Evolutionary conservation across 306 rosid genomes (phyloP), one percentile per base, ranked within the genome.

Genomic region (Inga laurina): DNA sequence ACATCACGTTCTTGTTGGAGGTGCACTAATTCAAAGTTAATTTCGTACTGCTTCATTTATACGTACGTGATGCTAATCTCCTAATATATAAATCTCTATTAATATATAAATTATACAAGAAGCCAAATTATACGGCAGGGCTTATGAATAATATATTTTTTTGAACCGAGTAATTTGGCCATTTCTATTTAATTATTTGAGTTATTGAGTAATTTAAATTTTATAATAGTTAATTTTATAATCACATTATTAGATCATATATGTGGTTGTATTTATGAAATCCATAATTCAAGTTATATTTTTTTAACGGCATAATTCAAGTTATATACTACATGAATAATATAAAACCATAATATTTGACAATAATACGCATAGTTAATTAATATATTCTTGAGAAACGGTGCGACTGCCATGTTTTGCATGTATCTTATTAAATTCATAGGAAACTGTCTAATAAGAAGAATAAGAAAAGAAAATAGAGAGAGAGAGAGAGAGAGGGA

Each of bases 1-100:
- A 24, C 43, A 32, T 14, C 69, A 37, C 69, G 57, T 65, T 82
- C 81, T 65, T 66, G 76, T 69, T 39, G 34, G 56, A 37, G 57
- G 57, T 24, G 45, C 57, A 74, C 66, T 74, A 7, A 76, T 48
- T 30, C 44, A 8, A 75, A 61, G 67, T 61, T 61, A 11, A 32
- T 57, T n/a, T 3, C 24, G 64, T 57, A 41, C 70, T n/a, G 3
- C 54, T 76, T 19, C 78, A 52, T 18, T 18, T 37, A 1, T 59
- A 59, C 5, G 15, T n/a, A 59, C 30, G 2, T 10, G 65, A 10
- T 59, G 5, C 10, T 8, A 16, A 56, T 59, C 65, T n/a, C 14
- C 66, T 21, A 21, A 59, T 21, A 59, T 59, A 22, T n/a, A 22
- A 59, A 59, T 59, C 27, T 59, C 15, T 10, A 59, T 21, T 22